Conservation (phyloP, 2,329 filamentous ascomycete species). For the Proliferodiscus dingleyae region DNA sequence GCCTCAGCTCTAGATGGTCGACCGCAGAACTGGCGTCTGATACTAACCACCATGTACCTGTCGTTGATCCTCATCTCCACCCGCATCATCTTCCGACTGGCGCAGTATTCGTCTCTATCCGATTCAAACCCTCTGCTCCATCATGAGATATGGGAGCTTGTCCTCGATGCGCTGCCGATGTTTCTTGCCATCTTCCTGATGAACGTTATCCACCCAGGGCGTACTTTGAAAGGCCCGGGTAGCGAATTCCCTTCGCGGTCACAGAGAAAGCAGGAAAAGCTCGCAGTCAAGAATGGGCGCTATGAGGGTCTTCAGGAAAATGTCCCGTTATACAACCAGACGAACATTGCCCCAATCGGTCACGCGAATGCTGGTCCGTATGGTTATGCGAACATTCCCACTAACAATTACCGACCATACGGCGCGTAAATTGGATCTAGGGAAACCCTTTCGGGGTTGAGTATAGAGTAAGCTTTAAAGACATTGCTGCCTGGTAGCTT, state of each 20-base stretch:
- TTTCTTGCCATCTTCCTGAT: slow-evolving; percentile 33
- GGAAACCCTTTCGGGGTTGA: too few species aligned
- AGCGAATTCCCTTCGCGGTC: neutral
- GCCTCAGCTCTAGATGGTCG: neutral
- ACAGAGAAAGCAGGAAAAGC: neutral
- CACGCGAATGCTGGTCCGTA: too few species aligned
- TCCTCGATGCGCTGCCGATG: slow-evolving; percentile 41
- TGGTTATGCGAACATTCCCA: too few species aligned
- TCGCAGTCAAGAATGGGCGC: neutral
- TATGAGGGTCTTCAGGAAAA: neutral
- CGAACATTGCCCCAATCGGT: too few species aligned
- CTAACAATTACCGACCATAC: too few species aligned
- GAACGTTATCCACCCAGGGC: slow-evolving; percentile 30
- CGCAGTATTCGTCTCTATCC: slow-evolving; percentile 40
- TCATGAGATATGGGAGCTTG: slow-evolving; percentile 41
- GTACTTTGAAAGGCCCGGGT: slow-evolving; percentile 1
- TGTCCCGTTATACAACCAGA: neutral
- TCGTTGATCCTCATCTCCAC: slow-evolving; percentile 39
- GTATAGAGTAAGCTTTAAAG: too few species aligned
- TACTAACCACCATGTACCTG: slow-evolving; percentile 36
- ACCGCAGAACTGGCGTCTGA: slow-evolving; percentile 20
- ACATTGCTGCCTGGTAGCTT: too few species aligned
- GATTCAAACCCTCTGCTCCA: slow-evolving; percentile 36
- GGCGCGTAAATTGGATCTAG: too few species aligned
- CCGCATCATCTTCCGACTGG: slow-evolving; percentile 33